Percentiles rank a stretch among this genome's conserved stretches.
Conservation (phyloP, 768 basidiomycete genomes). For the Lentinula lateritia region DNA sequence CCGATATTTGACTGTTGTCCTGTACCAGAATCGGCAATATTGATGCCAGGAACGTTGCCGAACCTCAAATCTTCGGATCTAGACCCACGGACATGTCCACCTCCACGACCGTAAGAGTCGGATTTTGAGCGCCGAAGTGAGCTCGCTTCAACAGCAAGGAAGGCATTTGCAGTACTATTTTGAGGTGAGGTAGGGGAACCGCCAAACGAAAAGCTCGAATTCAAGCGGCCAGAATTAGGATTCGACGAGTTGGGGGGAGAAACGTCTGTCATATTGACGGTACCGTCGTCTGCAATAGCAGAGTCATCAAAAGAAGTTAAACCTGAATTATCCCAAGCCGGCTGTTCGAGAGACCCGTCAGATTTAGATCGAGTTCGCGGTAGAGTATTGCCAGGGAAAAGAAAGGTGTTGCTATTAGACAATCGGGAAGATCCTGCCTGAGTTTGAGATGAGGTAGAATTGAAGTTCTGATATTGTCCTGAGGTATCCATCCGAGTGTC, state of each 20-base stretch:
- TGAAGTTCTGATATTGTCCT: background rate
- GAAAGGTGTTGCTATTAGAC: constrained; percentile 28
- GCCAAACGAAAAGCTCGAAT: constrained; percentile 4
- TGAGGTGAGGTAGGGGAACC: constrained; percentile 1
- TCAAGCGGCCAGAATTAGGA: constrained; percentile 8
- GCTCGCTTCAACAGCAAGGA: constrained; percentile 28
- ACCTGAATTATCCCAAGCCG: constrained; percentile 38
- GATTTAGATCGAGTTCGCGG: constrained; percentile 53
- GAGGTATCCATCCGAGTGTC: background rate
- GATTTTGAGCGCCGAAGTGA: constrained; percentile 48
- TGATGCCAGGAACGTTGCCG: constrained; percentile 3
- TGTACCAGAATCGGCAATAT: background rate
- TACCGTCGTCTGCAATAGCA: constrained; percentile 16
- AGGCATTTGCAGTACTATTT: constrained; percentile 12
- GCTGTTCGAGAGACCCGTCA: constrained; percentile 52
- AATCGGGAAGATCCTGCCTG: constrained; percentile 23
- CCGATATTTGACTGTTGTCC: constrained; percentile 6
- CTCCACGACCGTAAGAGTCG: constrained; percentile 31
- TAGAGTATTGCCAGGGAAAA: constrained; percentile 28
- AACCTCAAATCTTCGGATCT: constrained; percentile 51
- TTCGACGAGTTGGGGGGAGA: constrained; percentile 23
- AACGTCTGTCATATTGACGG: constrained; percentile 36
- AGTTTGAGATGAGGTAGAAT: background rate
- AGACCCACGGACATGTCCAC: constrained; percentile 41
- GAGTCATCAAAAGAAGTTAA: constrained; percentile 9